A percentile compares a stretch with the other conserved stretches of the same genome.
phyloP scores from a whole-genome alignment of 192 early-diverging fungal genomes.

The Radiomyces spectabilis region DNA sequence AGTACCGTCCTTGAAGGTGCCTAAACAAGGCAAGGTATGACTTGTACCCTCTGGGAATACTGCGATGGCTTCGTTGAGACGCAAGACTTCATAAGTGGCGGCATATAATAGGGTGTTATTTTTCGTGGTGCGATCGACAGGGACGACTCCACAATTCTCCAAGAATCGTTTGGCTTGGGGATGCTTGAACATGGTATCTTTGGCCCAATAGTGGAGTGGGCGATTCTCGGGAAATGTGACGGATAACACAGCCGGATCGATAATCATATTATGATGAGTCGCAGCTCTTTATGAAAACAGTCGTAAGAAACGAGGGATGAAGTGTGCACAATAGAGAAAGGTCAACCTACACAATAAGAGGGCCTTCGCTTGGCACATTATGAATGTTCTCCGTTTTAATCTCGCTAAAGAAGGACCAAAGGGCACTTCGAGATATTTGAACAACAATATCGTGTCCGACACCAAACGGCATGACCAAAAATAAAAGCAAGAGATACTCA shows the following conservation, averaged over 20 bases:
- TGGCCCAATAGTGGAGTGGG: slow-evolving; percentile 44
- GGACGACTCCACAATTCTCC: slow-evolving; percentile 32
- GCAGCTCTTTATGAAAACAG: slow-evolving; percentile 13
- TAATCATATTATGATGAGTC: slow-evolving; percentile 47
- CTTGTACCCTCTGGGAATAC: slow-evolving; percentile 45
- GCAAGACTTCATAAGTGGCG: slow-evolving; percentile 33
- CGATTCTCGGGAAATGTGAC: slow-evolving; percentile 32
- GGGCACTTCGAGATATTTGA: slow-evolving; percentile 22
- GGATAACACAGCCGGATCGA: slow-evolving; percentile 35
- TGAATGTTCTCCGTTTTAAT: slow-evolving; percentile 24
- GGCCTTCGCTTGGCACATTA: slow-evolving; percentile 29
- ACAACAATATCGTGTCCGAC: slow-evolving; percentile 22
- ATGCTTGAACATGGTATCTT: slow-evolving; percentile 37
- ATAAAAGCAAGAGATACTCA: neutral
- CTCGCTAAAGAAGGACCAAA: slow-evolving; percentile 34
- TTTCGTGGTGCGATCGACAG: slow-evolving; percentile 41
- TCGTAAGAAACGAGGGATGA: neutral
- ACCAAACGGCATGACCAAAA: slow-evolving; percentile 35
- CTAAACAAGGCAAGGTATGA: slow-evolving; percentile 31
- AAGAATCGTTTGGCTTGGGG: slow-evolving; percentile 20
- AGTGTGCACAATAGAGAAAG: neutral
- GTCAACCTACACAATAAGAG: slow-evolving; percentile 27
- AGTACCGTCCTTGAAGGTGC: slow-evolving; percentile 37
- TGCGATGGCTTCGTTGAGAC: slow-evolving; percentile 34
- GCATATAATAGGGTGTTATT: slow-evolving; percentile 37